Conservation (phyloP, 2,329 filamentous ascomycete genomes). For the Cordyceps farinosa region DNA sequence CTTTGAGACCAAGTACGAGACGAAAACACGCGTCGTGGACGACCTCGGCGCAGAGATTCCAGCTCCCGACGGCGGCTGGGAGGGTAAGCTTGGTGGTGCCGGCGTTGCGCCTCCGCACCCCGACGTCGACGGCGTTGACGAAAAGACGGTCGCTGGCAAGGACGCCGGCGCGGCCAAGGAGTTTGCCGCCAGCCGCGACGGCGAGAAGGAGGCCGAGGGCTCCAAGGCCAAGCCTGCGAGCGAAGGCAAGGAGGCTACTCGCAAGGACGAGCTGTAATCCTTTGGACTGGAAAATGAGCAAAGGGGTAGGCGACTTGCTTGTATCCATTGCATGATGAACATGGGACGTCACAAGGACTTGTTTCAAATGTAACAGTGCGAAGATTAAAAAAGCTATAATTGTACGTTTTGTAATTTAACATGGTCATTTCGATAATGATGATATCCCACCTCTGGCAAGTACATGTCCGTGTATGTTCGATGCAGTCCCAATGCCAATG, state of each 20-base stretch:
- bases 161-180: slow-evolving; percentile 39
- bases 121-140: slow-evolving; percentile 58
- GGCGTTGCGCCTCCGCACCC: slow-evolving; percentile 57
- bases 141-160: slow-evolving; percentile 48
- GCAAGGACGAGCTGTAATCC: slow-evolving; percentile 36
- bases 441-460: no score
- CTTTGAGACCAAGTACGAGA: slow-evolving; percentile 94
- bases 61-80: slow-evolving; percentile 39
- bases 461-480: no score
- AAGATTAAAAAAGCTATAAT: slow-evolving; percentile 5
- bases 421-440: background rate
- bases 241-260: slow-evolving; percentile 57
- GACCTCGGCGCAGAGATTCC: slow-evolving; percentile 73
- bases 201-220: slow-evolving; percentile 55
- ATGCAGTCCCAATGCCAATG: no score
- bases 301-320: background rate
- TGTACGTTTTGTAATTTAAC: background rate
- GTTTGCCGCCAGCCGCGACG: slow-evolving; percentile 50
- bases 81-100: slow-evolving; percentile 31
- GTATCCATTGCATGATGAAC: slow-evolving; percentile 2
- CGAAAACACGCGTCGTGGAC: slow-evolving; percentile 82
- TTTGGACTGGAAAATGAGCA: background rate
- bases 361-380: slow-evolving; percentile 6
- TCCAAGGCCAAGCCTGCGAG: slow-evolving; percentile 59
- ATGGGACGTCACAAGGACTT: background rate